Percentiles rank a stretch among this genome's conserved stretches.
These are phyloP conservation scores for Agrocybe chaxingu DNA, from an alignment of 768 basidiomycete genomes.

Conservation along the genomic window DNA sequence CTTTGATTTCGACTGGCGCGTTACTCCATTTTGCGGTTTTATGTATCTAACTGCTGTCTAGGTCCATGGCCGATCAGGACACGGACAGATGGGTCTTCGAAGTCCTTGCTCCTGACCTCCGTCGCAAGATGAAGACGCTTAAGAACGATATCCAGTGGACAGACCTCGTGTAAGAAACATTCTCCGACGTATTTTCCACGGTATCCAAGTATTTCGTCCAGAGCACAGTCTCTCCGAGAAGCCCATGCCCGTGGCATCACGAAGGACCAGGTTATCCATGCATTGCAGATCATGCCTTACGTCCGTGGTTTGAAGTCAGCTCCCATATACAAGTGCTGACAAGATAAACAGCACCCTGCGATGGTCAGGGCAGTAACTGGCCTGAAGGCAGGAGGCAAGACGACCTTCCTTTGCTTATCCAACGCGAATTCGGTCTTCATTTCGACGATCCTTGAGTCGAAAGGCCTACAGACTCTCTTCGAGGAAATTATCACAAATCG, in stretches of 20 bases:
- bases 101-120: conserved; percentile 80
- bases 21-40: not conserved
- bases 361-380: conserved; percentile 87
- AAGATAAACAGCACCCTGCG: conserved; percentile 77
- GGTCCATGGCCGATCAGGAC: conserved; percentile 94
- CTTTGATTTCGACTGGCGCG: conserved; percentile 96
- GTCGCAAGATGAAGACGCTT: conserved; percentile 73
- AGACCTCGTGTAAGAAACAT: conserved; percentile 76
- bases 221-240: conserved; percentile 69
- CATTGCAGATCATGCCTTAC: conserved; percentile 82
- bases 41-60: conserved; percentile 22
- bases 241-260: conserved; percentile 68
- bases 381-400: conserved; percentile 63
- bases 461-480: conserved; percentile 71
- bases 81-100: conserved; percentile 92
- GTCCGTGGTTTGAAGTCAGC: conserved; percentile 41
- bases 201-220: conserved; percentile 20
- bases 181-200: not conserved
- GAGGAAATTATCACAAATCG: conserved; percentile 90
- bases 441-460: conserved; percentile 80
- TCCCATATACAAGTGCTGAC: not conserved
- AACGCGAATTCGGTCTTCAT: conserved; percentile 95
- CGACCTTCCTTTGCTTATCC: conserved; percentile 87
- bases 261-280: conserved; percentile 69
- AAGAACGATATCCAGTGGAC: conserved; percentile 80